Percentiles rank a stretch among this genome's conserved stretches.
phyloP scores from a whole-genome alignment of 495 filamentous ascomycete species.

The Friedmanniomyces simplex region DNA sequence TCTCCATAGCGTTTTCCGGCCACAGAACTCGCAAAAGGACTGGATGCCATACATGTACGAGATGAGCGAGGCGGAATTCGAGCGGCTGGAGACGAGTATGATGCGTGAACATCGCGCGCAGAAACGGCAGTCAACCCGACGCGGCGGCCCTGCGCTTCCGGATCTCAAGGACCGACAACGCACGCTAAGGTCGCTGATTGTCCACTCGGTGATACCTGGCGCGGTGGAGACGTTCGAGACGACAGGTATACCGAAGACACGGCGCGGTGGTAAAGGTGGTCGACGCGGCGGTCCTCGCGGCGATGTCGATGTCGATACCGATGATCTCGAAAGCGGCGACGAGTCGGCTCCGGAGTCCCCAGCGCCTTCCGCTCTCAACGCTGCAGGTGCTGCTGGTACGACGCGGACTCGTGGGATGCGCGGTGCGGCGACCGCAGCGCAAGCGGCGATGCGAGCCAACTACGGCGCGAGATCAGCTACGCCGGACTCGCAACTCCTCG shows the following conservation, averaged over 20 bases:
- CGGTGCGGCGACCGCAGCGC: constrained; percentile 72
- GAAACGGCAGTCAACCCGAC: constrained; percentile 87
- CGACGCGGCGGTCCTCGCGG: constrained; percentile 41
- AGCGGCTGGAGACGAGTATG: constrained; percentile 82
- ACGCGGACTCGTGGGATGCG: constrained; percentile 79
- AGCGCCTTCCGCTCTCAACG: constrained; percentile 46
- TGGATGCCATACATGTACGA: constrained; percentile 90
- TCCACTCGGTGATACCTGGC: constrained; percentile 83
- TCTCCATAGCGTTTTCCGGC: constrained; percentile 69
- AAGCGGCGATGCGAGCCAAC: constrained; percentile 60
- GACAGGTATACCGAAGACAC: constrained; percentile 71
- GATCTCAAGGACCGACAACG: constrained; percentile 91
- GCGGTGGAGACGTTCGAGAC: constrained; percentile 71
- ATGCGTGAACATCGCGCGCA: constrained; percentile 86
- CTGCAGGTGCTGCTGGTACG: constrained; percentile 43
- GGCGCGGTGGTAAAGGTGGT: constrained; percentile 42
- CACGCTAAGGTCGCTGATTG: constrained; percentile 80
- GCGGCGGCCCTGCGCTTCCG: constrained; percentile 86
- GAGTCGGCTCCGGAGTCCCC: constrained; percentile 82
- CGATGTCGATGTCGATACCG: constrained; percentile 69
- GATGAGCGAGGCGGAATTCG: constrained; percentile 75
- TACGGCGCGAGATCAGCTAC: constrained; percentile 72
- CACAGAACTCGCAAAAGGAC: constrained; percentile 83
- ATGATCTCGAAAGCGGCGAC: constrained; percentile 78
- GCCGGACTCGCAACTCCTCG: constrained; percentile 51